phyloP scores from a whole-genome alignment of 2,329 filamentous ascomycete genomes.

The Penicillium sp. region DNA sequence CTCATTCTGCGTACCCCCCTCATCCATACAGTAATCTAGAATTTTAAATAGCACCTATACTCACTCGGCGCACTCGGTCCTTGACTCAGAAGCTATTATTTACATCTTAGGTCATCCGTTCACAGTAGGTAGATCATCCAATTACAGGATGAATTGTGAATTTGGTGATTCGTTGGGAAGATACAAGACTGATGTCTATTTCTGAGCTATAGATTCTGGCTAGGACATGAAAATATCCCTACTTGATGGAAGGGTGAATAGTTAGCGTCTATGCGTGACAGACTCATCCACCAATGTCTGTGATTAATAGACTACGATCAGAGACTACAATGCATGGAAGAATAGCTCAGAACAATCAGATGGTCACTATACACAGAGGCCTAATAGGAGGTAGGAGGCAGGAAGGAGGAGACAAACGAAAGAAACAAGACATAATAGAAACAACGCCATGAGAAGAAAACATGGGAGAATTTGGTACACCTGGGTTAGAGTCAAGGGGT shows the following conservation, averaged over 20 bases:
- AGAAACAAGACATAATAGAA: conserved; percentile 33
- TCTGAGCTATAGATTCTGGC: too few species aligned
- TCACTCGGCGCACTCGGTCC: neutral
- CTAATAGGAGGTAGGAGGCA: conserved; percentile 29
- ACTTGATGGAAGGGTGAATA: too few species aligned
- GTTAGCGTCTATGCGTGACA: neutral
- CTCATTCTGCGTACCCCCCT: neutral
- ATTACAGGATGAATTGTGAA: too few species aligned
- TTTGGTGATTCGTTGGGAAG: too few species aligned
- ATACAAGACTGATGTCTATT: too few species aligned
- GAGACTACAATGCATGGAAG: neutral
- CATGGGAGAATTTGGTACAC: conserved; percentile 33
- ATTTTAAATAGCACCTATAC: neutral
- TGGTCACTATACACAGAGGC: conserved; percentile 39
- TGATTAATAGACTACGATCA: neutral
- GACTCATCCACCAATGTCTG: neutral
- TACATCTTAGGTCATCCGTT: neutral
- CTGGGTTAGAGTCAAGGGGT: conserved; percentile 25
- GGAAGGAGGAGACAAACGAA: conserved; percentile 32
- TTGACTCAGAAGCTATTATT: too few species aligned
- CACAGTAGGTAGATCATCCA: too few species aligned
- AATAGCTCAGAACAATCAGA: conserved; percentile 27
- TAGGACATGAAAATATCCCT: too few species aligned
- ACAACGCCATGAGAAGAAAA: conserved; percentile 42
- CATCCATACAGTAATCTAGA: neutral